Conservation (phyloP, 169 alveolate genomes). For the Plasmodium fragile region DNA sequence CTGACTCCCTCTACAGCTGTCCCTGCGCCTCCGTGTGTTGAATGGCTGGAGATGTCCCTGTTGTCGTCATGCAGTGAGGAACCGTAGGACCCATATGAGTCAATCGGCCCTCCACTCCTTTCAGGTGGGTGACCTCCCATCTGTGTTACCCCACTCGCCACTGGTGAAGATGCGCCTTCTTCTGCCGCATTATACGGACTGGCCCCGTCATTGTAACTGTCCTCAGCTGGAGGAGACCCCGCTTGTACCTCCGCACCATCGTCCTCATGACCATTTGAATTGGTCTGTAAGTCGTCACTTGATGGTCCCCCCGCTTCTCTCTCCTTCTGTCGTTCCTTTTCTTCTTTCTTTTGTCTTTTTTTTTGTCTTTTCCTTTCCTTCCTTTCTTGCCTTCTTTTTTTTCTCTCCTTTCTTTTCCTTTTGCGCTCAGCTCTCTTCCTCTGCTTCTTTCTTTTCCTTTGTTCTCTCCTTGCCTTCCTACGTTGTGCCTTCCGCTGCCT, state of each 20-base stretch:
- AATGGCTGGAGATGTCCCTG: background rate
- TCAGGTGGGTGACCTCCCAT: background rate
- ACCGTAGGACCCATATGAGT: background rate
- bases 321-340: constrained; percentile 15
- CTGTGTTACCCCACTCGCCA: background rate
- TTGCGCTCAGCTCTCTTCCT: background rate
- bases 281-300: background rate
- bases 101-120: background rate
- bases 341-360: constrained; percentile 2
- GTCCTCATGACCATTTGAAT: background rate
- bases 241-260: background rate
- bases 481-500: background rate
- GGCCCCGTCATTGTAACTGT: background rate
- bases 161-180: background rate
- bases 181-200: background rate
- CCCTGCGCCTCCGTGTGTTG: background rate
- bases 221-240: background rate
- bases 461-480: background rate
- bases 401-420: background rate
- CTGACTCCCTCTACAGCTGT: background rate
- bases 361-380: background rate
- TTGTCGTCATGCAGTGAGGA: background rate
- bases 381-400: background rate
- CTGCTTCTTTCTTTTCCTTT: background rate
- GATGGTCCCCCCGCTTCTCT: background rate